Evolutionary conservation across 1,139 yeast species (phyloP), one percentile per base, ranked within the genome.

Genomic region (Kodamaea plutei): DNA sequence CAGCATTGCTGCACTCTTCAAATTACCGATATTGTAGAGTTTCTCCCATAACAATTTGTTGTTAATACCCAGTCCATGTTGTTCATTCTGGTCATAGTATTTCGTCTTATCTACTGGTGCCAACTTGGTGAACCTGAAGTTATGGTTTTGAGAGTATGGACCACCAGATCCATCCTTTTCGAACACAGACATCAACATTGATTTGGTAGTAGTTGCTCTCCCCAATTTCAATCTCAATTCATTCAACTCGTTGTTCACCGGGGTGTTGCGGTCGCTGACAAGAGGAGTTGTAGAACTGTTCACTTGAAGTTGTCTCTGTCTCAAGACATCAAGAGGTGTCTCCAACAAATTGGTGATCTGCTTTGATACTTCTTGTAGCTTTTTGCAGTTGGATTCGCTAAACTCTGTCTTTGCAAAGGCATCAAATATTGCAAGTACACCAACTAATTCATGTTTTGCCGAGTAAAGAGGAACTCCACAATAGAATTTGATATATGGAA

Each of bases 81-180:
- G 43, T 19, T 45, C n/a, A n/a, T n/a, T n/a, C n/a, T n/a, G n/a
- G n/a, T n/a, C n/a, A n/a, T n/a, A n/a, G n/a, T n/a, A n/a, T n/a
- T n/a, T n/a, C n/a, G n/a, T n/a, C n/a, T n/a, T n/a, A n/a, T n/a
- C n/a, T n/a, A n/a, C 40, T 22, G 50, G 54, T 9, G 47, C 52
- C n/a, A 41, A 23, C 28, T 61, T 64, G 18, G 62, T 54, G 39
- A 67, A 67, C 34, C 69, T 52, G 30, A 72, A 62, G 33, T 57
- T 65, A 26, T 61, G 61, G 41, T 71, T 71, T 33, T 64, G 76
- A 3, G 64, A 58, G 41, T 76, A 77, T 9, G 79, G 72, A 8
- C 71, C 69, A 7, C 83, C 83, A 3, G 79, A 71, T 1, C 82
- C 82, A 50, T 76, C 82, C 40, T 67, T 69, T 41, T 76, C 83